Conservation (phyloP, 108 stramenopile genomes). For the Cyclotella distinguenda region DNA sequence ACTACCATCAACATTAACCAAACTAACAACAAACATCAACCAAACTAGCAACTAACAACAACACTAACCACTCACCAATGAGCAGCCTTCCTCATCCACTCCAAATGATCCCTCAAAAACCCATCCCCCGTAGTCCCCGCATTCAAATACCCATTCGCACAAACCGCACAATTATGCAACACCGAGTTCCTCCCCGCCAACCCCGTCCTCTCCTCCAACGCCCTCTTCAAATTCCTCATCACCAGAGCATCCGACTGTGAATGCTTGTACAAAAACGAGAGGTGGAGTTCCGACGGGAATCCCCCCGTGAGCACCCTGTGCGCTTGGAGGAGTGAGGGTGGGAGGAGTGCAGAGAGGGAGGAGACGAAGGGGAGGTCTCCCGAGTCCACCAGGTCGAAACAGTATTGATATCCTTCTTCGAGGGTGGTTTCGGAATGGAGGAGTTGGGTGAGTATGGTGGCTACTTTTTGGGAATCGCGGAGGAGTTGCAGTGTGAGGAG, state of each 20-base stretch:
- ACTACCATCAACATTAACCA: constrained; percentile 1
- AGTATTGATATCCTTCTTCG: constrained; percentile 87
- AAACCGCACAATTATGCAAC: constrained; percentile 94
- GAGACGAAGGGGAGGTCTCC: constrained; percentile 94
- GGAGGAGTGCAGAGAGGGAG: constrained; percentile 55
- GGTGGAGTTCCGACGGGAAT: constrained; percentile 81
- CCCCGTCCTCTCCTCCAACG: constrained; percentile 75
- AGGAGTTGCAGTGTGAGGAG: no score
- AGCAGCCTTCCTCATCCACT: constrained; percentile 98
- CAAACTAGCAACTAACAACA: background rate
- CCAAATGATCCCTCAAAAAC: constrained; percentile 96
- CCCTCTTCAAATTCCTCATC: constrained; percentile 88
- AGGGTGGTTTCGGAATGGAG: no score
- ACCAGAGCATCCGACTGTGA: constrained; percentile 78
- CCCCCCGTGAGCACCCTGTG: constrained; percentile 74
- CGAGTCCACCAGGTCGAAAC: constrained; percentile 92
- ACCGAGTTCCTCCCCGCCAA: constrained; percentile 72
- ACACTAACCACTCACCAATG: constrained; percentile 85
- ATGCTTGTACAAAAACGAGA: constrained; percentile 89
- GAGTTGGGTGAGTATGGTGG: no score
- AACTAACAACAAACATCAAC: background rate
- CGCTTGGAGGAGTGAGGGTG: constrained; percentile 34
- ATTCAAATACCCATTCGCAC: constrained; percentile 91
- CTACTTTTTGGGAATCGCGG: no score
- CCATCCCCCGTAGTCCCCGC: constrained; percentile 95